Evolutionary conservation across 495 filamentous ascomycete genomes (phyloP), one percentile per base, ranked within the genome.

Genomic region (Penicillium goetzii): DNA sequence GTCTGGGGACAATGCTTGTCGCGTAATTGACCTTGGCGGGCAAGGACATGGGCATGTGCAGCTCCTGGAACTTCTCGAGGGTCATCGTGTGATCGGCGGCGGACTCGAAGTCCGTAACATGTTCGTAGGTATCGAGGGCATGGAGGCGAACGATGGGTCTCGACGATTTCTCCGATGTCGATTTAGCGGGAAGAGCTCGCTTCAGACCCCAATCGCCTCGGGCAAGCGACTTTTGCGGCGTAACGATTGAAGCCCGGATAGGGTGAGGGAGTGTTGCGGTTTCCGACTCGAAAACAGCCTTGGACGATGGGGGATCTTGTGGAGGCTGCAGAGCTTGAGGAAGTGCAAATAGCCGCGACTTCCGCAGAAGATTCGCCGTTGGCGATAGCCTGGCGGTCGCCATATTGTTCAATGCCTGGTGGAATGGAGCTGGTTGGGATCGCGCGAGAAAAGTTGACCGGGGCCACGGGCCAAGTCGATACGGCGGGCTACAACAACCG

Each of bases 121-220:
- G 91, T 77, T 97, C 93, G 62, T 87, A 85, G 8, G 92, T 93
- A 79, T 99, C 95, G 58, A 96, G 80, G 34, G 87, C 83, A 14
- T 78, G 77, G 59, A 97, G 79, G 38, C 89, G 83, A 40, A 97
- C 81, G 23, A 89, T 81, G 2, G 93, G 90, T 33, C 84, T 87
- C 3, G 84, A 85, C 10, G 90, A 86, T 60, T 84, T 88, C 12
- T 76, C 72, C 0, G 85, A 88, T 1, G 91, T 96, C 8, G 89
- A 86, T 69, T 86, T 86, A 10, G 87, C 74, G 3, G 95, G 95
- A 1, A 98, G 78, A 10, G 91, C 82, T 40, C 96, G 82, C 76
- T 99, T 99, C 65, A 98, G 79, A 26, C 95, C 95, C 96, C 95
- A 99, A 70, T 98, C 95, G 23, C 95, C 95, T 65, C 84, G 83